Conservation (phyloP, 1,139 yeast species). For the Diutina neorugosa region DNA sequence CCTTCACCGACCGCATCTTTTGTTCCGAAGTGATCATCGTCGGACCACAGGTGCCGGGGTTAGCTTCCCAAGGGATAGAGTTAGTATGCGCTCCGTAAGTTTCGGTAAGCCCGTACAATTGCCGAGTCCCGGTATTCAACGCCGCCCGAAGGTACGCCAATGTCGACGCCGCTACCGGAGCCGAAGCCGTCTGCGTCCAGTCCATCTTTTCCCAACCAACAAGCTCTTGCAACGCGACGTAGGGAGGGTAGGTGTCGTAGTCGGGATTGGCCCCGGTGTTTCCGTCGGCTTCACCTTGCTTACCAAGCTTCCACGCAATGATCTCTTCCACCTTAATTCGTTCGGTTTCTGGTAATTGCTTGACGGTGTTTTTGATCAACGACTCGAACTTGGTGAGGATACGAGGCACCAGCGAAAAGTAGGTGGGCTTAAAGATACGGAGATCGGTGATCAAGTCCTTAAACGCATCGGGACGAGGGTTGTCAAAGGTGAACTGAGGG, state of each 20-base stretch:
- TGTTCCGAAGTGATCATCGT: slow-evolving; percentile 5
- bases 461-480: slow-evolving; percentile 9
- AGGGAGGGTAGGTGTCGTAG: slow-evolving; percentile 8
- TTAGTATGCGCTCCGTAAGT: slow-evolving; percentile 11
- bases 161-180: slow-evolving; percentile 12
- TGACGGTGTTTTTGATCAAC: slow-evolving; percentile 8
- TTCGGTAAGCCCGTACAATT: slow-evolving; percentile 14
- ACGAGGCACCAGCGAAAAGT: slow-evolving; percentile 27
- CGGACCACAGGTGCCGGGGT: slow-evolving; percentile 12
- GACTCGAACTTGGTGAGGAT: slow-evolving; percentile 25
- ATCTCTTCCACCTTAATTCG: slow-evolving; percentile 7
- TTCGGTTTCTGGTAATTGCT: neutral
- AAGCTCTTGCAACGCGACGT: slow-evolving; percentile 7
- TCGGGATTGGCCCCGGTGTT: slow-evolving; percentile 5
- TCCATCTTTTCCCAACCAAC: slow-evolving; percentile 12
- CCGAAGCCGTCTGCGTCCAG: slow-evolving; percentile 14
- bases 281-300: slow-evolving; percentile 9
- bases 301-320: slow-evolving; percentile 8
- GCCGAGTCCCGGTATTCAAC: slow-evolving; percentile 11
- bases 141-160: slow-evolving; percentile 12
- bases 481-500: slow-evolving; percentile 19
- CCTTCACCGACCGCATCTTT: neutral
- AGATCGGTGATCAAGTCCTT: slow-evolving; percentile 16
- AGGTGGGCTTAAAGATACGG: slow-evolving; percentile 18
- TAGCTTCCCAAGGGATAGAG: slow-evolving; percentile 9